A percentile compares a stretch with the other conserved stretches of the same genome.
These are phyloP conservation scores for Citrullus mucosospermus DNA, from an alignment of 306 rosid genomes.

Conservation along the genomic window DNA sequence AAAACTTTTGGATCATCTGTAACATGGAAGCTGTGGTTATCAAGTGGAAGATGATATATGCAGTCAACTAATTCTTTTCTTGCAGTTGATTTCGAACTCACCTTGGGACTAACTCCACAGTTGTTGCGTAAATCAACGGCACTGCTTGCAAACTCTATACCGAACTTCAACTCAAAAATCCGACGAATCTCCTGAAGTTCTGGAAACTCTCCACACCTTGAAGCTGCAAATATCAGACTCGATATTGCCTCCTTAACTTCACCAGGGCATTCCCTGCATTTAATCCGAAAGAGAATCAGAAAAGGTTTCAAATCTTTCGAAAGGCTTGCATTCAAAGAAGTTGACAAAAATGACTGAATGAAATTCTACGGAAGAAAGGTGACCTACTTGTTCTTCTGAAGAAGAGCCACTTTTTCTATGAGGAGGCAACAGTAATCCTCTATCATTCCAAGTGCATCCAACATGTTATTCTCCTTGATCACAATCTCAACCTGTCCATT, in stretches of 20 bases:
- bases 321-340: background rate
- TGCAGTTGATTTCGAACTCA: slow-evolving; percentile 6
- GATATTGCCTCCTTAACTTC: slow-evolving; percentile 70
- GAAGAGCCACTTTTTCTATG: slow-evolving; percentile 57
- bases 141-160: slow-evolving; percentile 53
- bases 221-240: slow-evolving; percentile 53
- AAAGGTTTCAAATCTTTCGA: background rate
- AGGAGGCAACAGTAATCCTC: slow-evolving; percentile 59
- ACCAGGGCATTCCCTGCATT: slow-evolving; percentile 56
- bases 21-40: background rate
- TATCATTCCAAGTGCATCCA: slow-evolving; percentile 54
- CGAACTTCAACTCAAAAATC: slow-evolving; percentile 42
- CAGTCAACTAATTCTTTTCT: background rate
- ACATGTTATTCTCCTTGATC: slow-evolving; percentile 70
- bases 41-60: background rate
- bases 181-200: slow-evolving; percentile 81
- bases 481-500: slow-evolving; percentile 62
- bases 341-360: background rate
- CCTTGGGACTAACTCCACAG: slow-evolving; percentile 58
- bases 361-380: background rate
- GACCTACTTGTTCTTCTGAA: slow-evolving; percentile 62
- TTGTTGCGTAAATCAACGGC: slow-evolving; percentile 61
- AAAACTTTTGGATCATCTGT: slow-evolving; percentile 59
- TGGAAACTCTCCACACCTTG: slow-evolving; percentile 92
- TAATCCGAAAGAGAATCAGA: background rate